Base-by-base conservation (phyloP, 495 filamentous ascomycete genomes). In the Xylaria castorea region DNA sequence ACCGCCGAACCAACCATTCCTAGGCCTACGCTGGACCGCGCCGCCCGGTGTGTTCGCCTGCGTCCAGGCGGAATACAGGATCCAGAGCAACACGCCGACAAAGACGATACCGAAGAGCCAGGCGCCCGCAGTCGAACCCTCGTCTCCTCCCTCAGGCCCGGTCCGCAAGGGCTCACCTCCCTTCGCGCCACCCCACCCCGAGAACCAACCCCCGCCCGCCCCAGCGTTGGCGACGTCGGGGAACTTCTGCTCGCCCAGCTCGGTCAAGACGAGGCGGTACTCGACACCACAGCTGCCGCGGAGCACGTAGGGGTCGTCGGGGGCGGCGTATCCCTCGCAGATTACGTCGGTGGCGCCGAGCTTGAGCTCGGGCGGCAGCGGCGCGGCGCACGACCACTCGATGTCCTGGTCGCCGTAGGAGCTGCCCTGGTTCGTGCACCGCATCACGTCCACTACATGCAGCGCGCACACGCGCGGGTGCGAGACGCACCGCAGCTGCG, bases 281-380 rank as follows among this genome's bases (percentile, higher is more conserved):
- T 99, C 95, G 14, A 97, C 95, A 2, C 94, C 96, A 81, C 96
- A 99, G 76, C 89, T 93, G 5, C 96, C 95, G 73, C 93, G 93
- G 22, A 99, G 83, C 5, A 98, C 87, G 82, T 94, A 96, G 0
- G 87, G 87, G 78, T 99, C 96, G 25, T 94, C 88, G 0, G 92
- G 81, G 14, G 79, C 82, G 22, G 87, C 84, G 81, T 97, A 98
- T 11, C 96, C 96, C 77, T 99, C 96, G 80, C 96, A 99, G 4
- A 93, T 85, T 14, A 99, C 96, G 68, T 99, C 95, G 3, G 96
- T 98, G 34, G 87, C 84, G 46, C 94, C 96, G 16, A 98, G 88
- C 78, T 96, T 96, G 79, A 99, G 92, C 75, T 97, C 92, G 0
- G 87, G 78, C 0, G 96, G 96, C 0, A 98, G 83, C 4, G 87